Conservation (phyloP, 495 filamentous ascomycete genomes). For the Daldinia concentrica region DNA sequence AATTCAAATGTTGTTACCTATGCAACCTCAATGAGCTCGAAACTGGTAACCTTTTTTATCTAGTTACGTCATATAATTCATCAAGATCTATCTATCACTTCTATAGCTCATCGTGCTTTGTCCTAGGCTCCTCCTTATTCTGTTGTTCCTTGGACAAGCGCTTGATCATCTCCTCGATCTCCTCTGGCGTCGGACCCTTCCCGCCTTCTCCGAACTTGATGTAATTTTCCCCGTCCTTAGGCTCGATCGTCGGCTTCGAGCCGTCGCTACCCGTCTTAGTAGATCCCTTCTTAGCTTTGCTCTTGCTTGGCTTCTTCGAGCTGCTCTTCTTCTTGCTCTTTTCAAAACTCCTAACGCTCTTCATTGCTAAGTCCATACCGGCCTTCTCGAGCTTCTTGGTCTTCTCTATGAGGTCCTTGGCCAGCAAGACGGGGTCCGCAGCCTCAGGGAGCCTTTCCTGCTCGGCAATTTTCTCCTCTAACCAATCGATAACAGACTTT, state of each 20-base stretch:
- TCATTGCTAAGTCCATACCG: constrained; percentile 75
- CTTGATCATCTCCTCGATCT: constrained; percentile 61
- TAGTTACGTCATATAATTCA: constrained; percentile 36
- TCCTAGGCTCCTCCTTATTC: constrained; percentile 47
- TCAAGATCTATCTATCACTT: constrained; percentile 33
- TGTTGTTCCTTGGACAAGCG: constrained; percentile 54
- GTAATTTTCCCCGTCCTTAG: constrained; percentile 39
- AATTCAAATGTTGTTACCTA: not conserved
- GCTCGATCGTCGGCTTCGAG: constrained; percentile 49
- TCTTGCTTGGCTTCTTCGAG: constrained; percentile 59
- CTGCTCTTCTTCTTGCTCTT: constrained; percentile 64
- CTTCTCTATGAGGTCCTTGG: constrained; percentile 70
- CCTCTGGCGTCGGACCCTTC: constrained; percentile 54
- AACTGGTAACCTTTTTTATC: too few relatives aligned
- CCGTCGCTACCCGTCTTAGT: constrained; percentile 53
- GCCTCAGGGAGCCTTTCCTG: constrained; percentile 74
- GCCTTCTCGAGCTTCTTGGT: constrained; percentile 69
- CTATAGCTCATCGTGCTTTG: constrained; percentile 60
- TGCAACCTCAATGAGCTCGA: not conserved
- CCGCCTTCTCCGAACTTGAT: constrained; percentile 52
- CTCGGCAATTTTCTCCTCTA: constrained; percentile 68
- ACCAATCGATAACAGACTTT: constrained; percentile 65
- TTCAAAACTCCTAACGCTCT: constrained; percentile 70
- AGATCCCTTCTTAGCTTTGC: constrained; percentile 52
- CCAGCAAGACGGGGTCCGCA: constrained; percentile 74